Evolutionary conservation across 768 basidiomycete genomes (phyloP).

Genomic region (Baorangia bicolor): DNA sequence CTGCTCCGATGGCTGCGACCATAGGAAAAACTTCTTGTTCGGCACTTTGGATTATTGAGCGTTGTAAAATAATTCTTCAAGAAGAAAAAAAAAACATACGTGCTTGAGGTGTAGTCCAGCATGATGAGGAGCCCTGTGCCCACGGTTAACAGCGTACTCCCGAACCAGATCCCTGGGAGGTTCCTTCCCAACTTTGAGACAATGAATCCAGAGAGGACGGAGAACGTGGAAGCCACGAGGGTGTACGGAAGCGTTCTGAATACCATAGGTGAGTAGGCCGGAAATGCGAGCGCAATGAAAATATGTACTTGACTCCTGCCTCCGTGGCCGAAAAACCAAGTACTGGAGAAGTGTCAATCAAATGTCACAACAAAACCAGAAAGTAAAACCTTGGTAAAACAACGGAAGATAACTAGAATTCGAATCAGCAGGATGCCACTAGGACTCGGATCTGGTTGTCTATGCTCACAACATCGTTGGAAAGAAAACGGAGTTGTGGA

Average conservation of each 20-base stretch:
- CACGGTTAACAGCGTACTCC: conserved; percentile 56
- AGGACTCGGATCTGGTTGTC: not conserved
- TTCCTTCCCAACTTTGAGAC: conserved; percentile 58
- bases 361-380: not conserved
- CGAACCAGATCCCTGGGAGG: conserved; percentile 61
- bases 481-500: conserved; percentile 65
- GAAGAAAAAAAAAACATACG: conserved; percentile 28
- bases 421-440: not conserved
- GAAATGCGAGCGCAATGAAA: conserved; percentile 20
- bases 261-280: not conserved
- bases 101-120: conserved; percentile 56
- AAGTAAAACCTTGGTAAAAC: conserved; percentile 54
- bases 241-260: conserved; percentile 72
- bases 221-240: conserved; percentile 51
- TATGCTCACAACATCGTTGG: conserved; percentile 32
- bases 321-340: conserved; percentile 73
- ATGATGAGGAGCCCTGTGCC: conserved; percentile 74
- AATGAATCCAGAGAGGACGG: conserved; percentile 55
- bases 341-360: conserved; percentile 26
- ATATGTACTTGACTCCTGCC: conserved; percentile 65
- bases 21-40: conserved; percentile 63
- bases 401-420: conserved; percentile 58
- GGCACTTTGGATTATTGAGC: conserved; percentile 40
- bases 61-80: not conserved
- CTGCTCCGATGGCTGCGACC: conserved; percentile 62